Evolutionary conservation across 495 filamentous ascomycete genomes (phyloP).

Genomic region (Penicillium roqueforti): DNA sequence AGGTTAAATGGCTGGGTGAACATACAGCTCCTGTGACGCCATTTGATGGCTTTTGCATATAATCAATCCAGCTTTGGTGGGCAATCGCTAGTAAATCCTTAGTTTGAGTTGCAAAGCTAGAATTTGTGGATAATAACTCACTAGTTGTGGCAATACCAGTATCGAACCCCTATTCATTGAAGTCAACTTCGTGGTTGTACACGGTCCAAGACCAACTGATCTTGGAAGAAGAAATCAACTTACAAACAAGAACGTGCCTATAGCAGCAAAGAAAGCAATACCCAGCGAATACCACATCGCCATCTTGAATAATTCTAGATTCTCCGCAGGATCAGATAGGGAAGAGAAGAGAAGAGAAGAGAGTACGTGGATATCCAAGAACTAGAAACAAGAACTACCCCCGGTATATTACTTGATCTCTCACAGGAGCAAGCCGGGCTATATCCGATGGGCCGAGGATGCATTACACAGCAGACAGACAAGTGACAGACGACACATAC

Average conservation of each 20-base stretch:
- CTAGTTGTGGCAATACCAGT: conserved; percentile 58
- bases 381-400: not conserved
- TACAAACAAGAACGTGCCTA: conserved; percentile 57
- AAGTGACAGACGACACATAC: not conserved
- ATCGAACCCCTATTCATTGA: conserved; percentile 47
- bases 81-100: conserved; percentile 45
- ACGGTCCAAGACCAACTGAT: not conserved
- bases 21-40: conserved; percentile 54
- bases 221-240: conserved; percentile 12
- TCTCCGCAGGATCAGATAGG: conserved; percentile 2
- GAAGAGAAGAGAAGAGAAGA: not conserved
- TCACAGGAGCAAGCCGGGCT: conserved; percentile 2
- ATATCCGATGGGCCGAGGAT: conserved; percentile 25
- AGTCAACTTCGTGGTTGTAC: not conserved
- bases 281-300: conserved; percentile 43
- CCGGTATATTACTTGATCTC: not conserved
- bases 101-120: conserved; percentile 3
- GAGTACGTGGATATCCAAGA: not conserved
- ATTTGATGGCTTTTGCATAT: conserved; percentile 52
- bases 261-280: conserved; percentile 51
- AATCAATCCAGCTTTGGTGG: conserved; percentile 57
- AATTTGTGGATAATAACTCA: conserved; percentile 27
- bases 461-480: conserved; percentile 7
- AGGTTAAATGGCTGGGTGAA: not conserved
- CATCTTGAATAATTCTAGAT: conserved; percentile 25